Conservation (phyloP, 352 stramenopile species). For the Thalassiosira mediterranea region DNA sequence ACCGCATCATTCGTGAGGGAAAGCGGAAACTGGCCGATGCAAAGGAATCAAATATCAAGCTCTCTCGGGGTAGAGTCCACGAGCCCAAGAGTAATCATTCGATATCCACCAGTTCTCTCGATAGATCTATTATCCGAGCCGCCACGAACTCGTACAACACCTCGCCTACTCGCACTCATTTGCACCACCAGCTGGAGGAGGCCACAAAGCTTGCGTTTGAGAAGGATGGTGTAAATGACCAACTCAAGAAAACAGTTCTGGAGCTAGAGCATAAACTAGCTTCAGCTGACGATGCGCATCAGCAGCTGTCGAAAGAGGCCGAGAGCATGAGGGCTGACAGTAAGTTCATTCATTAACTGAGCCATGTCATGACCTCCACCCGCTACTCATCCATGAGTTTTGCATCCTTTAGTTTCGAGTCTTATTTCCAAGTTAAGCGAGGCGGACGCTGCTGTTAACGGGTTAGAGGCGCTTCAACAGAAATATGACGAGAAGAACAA, state of each 20-base stretch:
- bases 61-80: not conserved
- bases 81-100: constrained; percentile 30
- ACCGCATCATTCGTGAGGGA: constrained; percentile 24
- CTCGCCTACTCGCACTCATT: constrained; percentile 26
- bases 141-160: not conserved
- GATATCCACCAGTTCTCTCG: constrained; percentile 38
- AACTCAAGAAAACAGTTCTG: constrained; percentile 22
- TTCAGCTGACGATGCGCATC: constrained; percentile 23
- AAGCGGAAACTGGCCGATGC: constrained; percentile 22
- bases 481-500: constrained; percentile 29
- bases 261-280: constrained; percentile 24
- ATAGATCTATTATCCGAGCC: constrained; percentile 29
- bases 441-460: constrained; percentile 28
- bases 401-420: too few species aligned
- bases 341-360: constrained; percentile 22
- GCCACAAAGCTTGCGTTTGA: constrained; percentile 29
- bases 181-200: constrained; percentile 27
- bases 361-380: too few species aligned
- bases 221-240: constrained; percentile 34
- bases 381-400: too few species aligned
- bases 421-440: too few species aligned
- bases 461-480: constrained; percentile 15
- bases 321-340: constrained; percentile 48
- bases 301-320: constrained; percentile 20
- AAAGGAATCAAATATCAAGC: constrained; percentile 13